Evolutionary conservation across 148 eudicot species (phyloP), one percentile per base, ranked within the genome.

Genomic region (Spergularia bocconei): DNA sequence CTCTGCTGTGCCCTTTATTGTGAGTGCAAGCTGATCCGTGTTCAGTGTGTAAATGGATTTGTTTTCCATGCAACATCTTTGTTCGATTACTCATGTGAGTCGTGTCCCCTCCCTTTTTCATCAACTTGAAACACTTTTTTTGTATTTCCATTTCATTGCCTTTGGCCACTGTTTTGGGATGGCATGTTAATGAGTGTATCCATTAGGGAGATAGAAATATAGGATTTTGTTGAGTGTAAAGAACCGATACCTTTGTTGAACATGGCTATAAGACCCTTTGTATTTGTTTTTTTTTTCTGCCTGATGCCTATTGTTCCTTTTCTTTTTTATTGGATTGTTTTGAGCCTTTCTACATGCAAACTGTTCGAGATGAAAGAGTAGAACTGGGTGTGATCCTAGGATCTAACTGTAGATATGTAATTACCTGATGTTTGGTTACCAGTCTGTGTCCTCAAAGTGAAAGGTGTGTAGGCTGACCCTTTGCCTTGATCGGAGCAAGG

Each of bases 161-260:
- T 52, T 29, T 74, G 82, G 41, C 57, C 74, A 36, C n/a, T 47
- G 68, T 67, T 50, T 11, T 19, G 16, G 56, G 59, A 70, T n/a
- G 53, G 10, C 44, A 38, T 65, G 69, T 65, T 14, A 6, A 8
- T 39, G 52, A 65, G 70, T 21, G 54, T 38, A 63, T 74, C 21
- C 13, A 36, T 21, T 17, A 21, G 57, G 79, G 21, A 56, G 48
- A 9, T 33, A 70, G 75, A 25, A 47, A 47, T 57, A 47, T 59
- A 52, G 55, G 63, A 65, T 75, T 70, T 57, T 64, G 75, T 65
- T 51, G 75, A 75, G 65, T 80, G 77, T 76, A 76, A 76, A 75
- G 67, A 74, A 38, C 57, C 64, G 13, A 68, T 71, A 33, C 74
- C 66, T 63, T 69, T 69, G 64, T 58, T 19, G 70, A 57, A 69